A percentile compares a stretch with the other conserved stretches of the same genome.
phyloP scores from a whole-genome alignment of 306 rosid genomes.

The Pyrus communis region DNA sequence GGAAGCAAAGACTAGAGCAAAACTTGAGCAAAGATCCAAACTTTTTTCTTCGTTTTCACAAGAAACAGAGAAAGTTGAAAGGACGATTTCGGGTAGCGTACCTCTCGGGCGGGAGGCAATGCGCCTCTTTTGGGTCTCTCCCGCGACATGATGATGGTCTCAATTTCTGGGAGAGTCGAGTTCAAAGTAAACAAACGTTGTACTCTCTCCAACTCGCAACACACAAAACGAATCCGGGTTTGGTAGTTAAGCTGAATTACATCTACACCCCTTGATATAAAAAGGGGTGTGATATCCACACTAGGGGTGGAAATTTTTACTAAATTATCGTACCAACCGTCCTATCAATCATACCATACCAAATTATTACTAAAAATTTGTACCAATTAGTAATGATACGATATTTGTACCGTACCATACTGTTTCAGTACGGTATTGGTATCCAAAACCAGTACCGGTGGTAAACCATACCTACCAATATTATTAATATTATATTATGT shows the following conservation, averaged over 20 bases:
- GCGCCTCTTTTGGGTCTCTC: conserved; percentile 52
- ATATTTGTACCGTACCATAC: too few species aligned
- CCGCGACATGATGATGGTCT: conserved; percentile 42
- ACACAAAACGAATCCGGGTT: not conserved
- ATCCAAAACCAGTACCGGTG: too few species aligned
- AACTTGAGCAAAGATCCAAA: not conserved
- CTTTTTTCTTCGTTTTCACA: not conserved
- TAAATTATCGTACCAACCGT: too few species aligned
- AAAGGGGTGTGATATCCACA: too few species aligned
- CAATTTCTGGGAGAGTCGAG: not conserved
- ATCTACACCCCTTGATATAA: too few species aligned
- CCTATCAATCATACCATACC: too few species aligned
- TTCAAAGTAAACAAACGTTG: conserved; percentile 4
- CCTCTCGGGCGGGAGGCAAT: conserved; percentile 87
- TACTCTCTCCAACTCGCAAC: not conserved
- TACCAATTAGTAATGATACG: too few species aligned
- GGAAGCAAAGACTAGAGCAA: not conserved
- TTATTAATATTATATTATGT: too few species aligned
- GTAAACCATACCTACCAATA: too few species aligned
- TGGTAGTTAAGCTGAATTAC: not conserved
- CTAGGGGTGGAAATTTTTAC: too few species aligned
- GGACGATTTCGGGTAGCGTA: conserved; percentile 1
- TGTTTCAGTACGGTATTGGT: too few species aligned
- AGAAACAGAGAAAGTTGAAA: not conserved
- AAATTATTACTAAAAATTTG: too few species aligned